Percentiles rank a stretch among this genome's conserved stretches.
Evolutionary conservation across 352 stramenopile genomes (phyloP).

Genomic region (Globisporangium iwayamae): DNA sequence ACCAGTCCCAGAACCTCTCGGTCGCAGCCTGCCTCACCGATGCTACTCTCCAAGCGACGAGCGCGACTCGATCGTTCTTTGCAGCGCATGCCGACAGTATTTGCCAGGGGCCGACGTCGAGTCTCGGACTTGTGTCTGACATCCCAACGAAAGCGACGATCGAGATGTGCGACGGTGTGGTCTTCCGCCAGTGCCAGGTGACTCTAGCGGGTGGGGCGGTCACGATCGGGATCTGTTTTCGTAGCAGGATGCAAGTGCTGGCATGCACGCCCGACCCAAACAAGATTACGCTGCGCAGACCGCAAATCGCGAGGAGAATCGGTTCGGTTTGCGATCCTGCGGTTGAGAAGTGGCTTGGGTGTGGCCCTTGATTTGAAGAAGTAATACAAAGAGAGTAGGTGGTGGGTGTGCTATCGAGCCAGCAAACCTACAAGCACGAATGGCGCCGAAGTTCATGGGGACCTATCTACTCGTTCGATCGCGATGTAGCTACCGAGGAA

Average conservation of each 20-base stretch:
- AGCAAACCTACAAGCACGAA: no score
- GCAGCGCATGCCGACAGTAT: slow-evolving; percentile 8
- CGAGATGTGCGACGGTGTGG: slow-evolving; percentile 25
- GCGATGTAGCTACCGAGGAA: no score
- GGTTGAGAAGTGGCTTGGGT: slow-evolving; percentile 11
- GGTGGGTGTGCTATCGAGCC: no score
- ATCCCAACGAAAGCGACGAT: slow-evolving; percentile 18
- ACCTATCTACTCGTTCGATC: no score
- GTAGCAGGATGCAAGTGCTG: slow-evolving; percentile 32
- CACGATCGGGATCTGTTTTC: slow-evolving; percentile 29
- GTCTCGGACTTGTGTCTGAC: slow-evolving; percentile 14
- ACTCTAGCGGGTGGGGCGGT: not conserved
- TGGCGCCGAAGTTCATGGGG: no score
- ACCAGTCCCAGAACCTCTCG: not conserved
- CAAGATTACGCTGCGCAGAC: slow-evolving; percentile 24
- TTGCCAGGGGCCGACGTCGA: slow-evolving; percentile 14
- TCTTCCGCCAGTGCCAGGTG: slow-evolving; percentile 23
- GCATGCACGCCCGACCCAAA: slow-evolving; percentile 25
- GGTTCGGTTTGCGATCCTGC: not conserved
- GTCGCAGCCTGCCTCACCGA: slow-evolving; percentile 19
- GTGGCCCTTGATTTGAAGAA: not conserved
- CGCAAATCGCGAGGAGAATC: slow-evolving; percentile 8
- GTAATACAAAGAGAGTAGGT: no score
- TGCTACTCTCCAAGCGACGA: not conserved
- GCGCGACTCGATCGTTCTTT: slow-evolving; percentile 14